Evolutionary conservation across 73 alveolate species (phyloP).

Genomic region (Paramecium sexaurelia): DNA sequence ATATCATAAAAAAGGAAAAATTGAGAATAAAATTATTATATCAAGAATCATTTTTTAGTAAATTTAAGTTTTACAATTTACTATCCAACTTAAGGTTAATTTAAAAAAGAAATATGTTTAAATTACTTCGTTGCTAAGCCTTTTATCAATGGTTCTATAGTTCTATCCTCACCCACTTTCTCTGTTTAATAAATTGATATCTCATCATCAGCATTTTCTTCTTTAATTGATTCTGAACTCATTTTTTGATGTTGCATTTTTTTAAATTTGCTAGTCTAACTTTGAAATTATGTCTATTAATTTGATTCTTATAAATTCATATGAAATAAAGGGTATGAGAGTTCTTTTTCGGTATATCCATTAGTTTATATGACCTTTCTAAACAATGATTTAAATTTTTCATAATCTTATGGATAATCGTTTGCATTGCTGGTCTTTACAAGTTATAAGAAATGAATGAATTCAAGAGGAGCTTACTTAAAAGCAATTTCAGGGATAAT

Average conservation of each 20-base stretch:
- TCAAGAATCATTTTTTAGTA: not conserved
- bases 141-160: not conserved
- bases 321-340: not conserved
- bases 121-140: not conserved
- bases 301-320: not conserved
- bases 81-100: not conserved
- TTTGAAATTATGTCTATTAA: not conserved
- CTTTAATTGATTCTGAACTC: slow-evolving; percentile 34
- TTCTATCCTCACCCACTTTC: not conserved
- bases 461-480: slow-evolving; percentile 32
- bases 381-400: not conserved
- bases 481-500: slow-evolving; percentile 23
- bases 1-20: not conserved
- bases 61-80: not conserved
- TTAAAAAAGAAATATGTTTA: not conserved
- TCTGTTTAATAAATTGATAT: not conserved
- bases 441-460: not conserved
- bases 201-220: not conserved
- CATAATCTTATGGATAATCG: slow-evolving; percentile 47
- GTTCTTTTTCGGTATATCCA: slow-evolving; percentile 17
- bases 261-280: not conserved
- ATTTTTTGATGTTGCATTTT: slow-evolving; percentile 18
- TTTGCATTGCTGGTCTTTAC: not conserved
- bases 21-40: not conserved
- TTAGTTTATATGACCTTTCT: not conserved